phyloP scores from a whole-genome alignment of 768 basidiomycete species.

The Punctularia strigosozonata region DNA sequence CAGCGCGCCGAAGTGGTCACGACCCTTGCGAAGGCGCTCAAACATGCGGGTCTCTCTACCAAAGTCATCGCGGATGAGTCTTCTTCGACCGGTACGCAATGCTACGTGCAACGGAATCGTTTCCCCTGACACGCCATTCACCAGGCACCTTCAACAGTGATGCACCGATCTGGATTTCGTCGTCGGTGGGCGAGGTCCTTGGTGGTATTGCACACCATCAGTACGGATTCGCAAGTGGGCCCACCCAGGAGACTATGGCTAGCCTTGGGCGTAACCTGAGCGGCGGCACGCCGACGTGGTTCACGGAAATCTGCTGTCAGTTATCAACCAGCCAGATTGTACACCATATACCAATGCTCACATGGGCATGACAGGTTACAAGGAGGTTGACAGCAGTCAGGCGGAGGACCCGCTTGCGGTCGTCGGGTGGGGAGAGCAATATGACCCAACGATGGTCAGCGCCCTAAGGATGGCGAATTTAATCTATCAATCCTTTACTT shows the following conservation, averaged over 20 bases:
- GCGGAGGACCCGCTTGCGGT: constrained; percentile 8
- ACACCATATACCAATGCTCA: too few species aligned
- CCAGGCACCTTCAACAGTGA: constrained; percentile 9
- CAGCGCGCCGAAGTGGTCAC: constrained; percentile 31
- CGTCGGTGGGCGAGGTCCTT: constrained; percentile 14
- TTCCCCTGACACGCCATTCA: neutral
- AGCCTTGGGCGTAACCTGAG: constrained; percentile 7
- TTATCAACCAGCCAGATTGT: neutral
- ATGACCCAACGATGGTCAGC: constrained; percentile 13
- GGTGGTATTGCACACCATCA: constrained; percentile 30
- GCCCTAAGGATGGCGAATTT: constrained; percentile 12
- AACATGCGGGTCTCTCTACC: constrained; percentile 5
- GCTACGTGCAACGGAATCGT: too few species aligned
- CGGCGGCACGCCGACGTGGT: constrained; percentile 12
- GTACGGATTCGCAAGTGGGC: constrained; percentile 33
- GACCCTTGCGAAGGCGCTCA: constrained; percentile 14
- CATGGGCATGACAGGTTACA: constrained; percentile 7
- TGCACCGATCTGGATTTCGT: constrained; percentile 11
- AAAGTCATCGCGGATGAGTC: constrained; percentile 28
- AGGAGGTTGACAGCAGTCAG: constrained; percentile 7
- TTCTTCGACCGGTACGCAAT: constrained; percentile 8
- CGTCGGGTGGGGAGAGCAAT: constrained; percentile 8
- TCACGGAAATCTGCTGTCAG: constrained; percentile 14
- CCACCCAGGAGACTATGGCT: constrained; percentile 8
- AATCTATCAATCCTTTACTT: constrained; percentile 11